phyloP scores from a whole-genome alignment of 2,329 filamentous ascomycete genomes.

The Sphaerostilbella broomeana region DNA sequence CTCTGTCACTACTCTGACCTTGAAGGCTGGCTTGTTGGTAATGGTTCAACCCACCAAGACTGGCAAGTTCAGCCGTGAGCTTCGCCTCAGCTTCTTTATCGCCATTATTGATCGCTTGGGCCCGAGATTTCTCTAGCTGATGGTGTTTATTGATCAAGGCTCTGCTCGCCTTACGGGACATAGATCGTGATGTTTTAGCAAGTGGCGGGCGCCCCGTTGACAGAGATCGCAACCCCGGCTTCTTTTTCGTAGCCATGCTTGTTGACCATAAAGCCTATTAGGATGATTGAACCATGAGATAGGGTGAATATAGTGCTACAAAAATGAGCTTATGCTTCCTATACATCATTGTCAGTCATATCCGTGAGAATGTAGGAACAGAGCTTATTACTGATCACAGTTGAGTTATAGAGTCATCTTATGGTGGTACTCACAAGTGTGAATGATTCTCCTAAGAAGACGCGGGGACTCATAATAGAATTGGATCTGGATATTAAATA shows the following conservation, averaged over 20 bases:
- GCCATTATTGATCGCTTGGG: constrained; percentile 47
- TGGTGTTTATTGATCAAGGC: constrained; percentile 60
- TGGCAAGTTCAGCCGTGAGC: constrained; percentile 47
- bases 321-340: too few species aligned
- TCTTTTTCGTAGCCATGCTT: constrained; percentile 43
- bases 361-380: too few species aligned
- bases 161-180: constrained; percentile 59
- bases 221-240: constrained; percentile 37
- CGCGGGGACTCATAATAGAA: too few species aligned
- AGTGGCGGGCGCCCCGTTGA: constrained; percentile 50
- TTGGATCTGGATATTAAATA: too few species aligned
- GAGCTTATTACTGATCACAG: too few species aligned
- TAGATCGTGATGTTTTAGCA: constrained; percentile 45
- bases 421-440: too few species aligned
- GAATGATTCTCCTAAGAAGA: too few species aligned
- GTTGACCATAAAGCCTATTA: neutral
- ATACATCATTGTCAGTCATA: too few species aligned
- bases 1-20: constrained; percentile 58
- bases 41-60: constrained; percentile 53
- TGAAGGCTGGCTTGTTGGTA: constrained; percentile 65
- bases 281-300: too few species aligned
- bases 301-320: too few species aligned
- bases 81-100: constrained; percentile 40
- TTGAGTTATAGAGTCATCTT: too few species aligned
- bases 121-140: constrained; percentile 55